These are phyloP conservation scores for Penicillium polonicum DNA, from an alignment of 2,329 filamentous ascomycete genomes.

Conservation along the genomic window DNA sequence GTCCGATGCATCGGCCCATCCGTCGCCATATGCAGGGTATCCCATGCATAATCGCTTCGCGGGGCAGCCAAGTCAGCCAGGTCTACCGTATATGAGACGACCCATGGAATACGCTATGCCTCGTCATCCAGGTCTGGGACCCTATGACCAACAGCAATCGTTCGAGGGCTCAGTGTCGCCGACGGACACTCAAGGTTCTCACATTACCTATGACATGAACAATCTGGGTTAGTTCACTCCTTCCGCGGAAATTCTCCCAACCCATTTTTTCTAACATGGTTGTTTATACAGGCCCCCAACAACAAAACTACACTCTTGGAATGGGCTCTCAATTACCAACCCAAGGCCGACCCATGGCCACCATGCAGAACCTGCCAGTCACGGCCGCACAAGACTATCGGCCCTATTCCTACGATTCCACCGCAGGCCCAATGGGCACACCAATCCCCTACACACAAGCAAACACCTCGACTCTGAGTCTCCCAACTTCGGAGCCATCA, in stretches of 20 bases:
- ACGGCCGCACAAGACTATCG: slow-evolving; percentile 39
- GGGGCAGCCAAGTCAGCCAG: slow-evolving; percentile 26
- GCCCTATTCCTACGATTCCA: slow-evolving; percentile 30
- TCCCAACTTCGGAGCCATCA: slow-evolving; percentile 33
- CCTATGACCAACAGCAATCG: slow-evolving; percentile 31
- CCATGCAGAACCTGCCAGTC: slow-evolving; percentile 34
- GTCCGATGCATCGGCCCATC: slow-evolving; percentile 32
- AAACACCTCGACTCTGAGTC: slow-evolving; percentile 37
- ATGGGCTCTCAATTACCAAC: slow-evolving; percentile 29
- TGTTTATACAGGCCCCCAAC: slow-evolving; percentile 28
- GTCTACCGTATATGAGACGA: slow-evolving; percentile 30
- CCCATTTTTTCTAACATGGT: slow-evolving; percentile 10
- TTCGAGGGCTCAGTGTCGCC: slow-evolving; percentile 38
- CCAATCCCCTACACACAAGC: slow-evolving; percentile 33
- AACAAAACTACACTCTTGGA: slow-evolving; percentile 31
- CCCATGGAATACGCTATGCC: slow-evolving; percentile 32
- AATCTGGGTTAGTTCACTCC: slow-evolving; percentile 26
- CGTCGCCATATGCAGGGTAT: slow-evolving; percentile 25
- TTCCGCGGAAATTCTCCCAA: not conserved
- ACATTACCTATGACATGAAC: slow-evolving; percentile 31
- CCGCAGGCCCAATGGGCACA: slow-evolving; percentile 29
- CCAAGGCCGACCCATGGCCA: slow-evolving; percentile 29
- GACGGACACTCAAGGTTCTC: slow-evolving; percentile 29
- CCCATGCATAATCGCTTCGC: slow-evolving; percentile 32
- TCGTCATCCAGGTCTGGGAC: slow-evolving; percentile 28